Percentiles rank a stretch among this genome's conserved stretches.
phyloP scores from a whole-genome alignment of 2,329 filamentous ascomycete genomes.

The Lasiodiplodia hormozganensis region DNA sequence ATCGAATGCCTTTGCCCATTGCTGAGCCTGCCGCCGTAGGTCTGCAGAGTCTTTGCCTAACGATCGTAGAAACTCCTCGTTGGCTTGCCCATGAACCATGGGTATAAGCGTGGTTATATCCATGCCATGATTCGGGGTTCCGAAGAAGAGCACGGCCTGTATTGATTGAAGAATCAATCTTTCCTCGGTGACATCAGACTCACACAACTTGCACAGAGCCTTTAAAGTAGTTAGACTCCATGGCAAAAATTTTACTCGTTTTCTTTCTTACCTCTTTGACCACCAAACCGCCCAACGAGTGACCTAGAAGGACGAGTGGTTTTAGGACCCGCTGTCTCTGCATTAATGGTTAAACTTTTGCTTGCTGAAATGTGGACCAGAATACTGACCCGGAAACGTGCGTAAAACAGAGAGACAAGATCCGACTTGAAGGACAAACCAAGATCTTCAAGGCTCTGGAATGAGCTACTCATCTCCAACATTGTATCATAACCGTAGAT shows the following conservation, averaged over 20 bases:
- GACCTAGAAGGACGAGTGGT: neutral
- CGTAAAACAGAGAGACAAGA: too few relatives aligned
- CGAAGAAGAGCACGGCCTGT: neutral
- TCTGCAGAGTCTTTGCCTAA: too few relatives aligned
- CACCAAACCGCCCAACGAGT: neutral
- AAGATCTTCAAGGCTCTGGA: neutral
- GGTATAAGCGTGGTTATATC: neutral
- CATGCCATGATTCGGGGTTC: neutral
- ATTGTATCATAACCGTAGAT: neutral
- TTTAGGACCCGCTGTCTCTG: neutral
- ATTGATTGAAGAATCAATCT: neutral
- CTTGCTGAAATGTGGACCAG: too few relatives aligned
- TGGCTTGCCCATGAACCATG: neutral
- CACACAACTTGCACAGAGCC: too few relatives aligned
- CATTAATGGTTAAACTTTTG: too few relatives aligned
- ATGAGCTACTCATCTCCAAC: neutral
- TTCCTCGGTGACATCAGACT: neutral
- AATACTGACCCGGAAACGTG: too few relatives aligned
- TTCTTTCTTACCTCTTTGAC: neutral
- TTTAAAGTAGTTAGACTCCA: too few relatives aligned
- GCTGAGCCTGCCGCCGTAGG: too few relatives aligned
- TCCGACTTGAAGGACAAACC: too few relatives aligned
- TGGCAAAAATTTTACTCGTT: neutral
- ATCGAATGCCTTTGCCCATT: too few relatives aligned
- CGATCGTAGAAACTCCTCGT: neutral